Evolutionary conservation across 1,284 basidiomycete genomes (phyloP).

Genomic region (Stereum hirsutum): DNA sequence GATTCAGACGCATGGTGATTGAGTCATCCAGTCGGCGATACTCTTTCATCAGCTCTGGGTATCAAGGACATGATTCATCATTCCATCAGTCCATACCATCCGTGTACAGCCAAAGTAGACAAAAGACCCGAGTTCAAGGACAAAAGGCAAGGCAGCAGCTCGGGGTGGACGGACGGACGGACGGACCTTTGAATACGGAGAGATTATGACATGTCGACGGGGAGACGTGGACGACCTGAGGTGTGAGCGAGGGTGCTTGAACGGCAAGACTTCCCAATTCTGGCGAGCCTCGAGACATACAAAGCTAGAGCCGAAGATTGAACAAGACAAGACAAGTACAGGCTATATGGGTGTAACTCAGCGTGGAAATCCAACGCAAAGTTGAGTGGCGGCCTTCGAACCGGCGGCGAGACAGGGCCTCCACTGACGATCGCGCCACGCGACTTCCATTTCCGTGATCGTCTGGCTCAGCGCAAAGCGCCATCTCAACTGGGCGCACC

Average conservation of each 20-base stretch:
- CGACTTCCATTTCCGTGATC: too few species aligned
- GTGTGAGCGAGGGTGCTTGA: constrained; percentile 48
- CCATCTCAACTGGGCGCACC: too few species aligned
- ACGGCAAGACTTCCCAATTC: constrained; percentile 59
- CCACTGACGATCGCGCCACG: too few species aligned
- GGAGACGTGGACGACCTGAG: constrained; percentile 57
- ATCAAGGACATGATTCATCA: not conserved
- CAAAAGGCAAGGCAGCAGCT: not conserved
- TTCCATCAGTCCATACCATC: constrained; percentile 2
- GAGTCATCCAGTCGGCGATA: constrained; percentile 81
- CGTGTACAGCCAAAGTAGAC: too few species aligned
- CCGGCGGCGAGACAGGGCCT: too few species aligned
- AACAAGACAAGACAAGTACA: too few species aligned
- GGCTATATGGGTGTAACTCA: too few species aligned
- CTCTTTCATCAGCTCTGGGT: constrained; percentile 73
- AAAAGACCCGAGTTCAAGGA: too few species aligned
- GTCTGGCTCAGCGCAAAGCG: too few species aligned
- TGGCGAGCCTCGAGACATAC: constrained; percentile 47
- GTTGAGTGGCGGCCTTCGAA: too few species aligned
- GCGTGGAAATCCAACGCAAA: too few species aligned
- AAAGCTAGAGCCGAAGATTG: too few species aligned
- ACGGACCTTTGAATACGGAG: constrained; percentile 74
- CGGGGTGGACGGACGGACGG: constrained; percentile 7
- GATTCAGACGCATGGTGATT: constrained; percentile 78
- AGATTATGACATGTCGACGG: constrained; percentile 72